Evolutionary conservation across 2,329 filamentous ascomycete genomes (phyloP).

Genomic region (Westerdykella sp.): DNA sequence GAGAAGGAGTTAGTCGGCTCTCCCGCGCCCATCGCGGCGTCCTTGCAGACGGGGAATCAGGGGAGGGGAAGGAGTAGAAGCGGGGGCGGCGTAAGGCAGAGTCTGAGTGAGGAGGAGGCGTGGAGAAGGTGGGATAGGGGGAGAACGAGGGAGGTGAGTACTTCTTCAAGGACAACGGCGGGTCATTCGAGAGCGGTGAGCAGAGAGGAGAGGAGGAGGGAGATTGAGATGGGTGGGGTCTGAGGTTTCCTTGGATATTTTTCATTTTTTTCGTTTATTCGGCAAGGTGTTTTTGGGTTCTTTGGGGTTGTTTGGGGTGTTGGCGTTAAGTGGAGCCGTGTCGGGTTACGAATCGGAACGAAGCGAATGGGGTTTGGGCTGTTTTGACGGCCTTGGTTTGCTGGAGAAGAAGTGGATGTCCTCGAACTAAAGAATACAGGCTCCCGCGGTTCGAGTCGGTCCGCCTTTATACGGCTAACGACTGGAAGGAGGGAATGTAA

Average conservation of each 20-base stretch:
- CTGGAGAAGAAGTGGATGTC: too few relatives aligned
- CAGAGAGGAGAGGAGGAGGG: conserved; percentile 35
- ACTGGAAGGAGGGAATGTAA: too few relatives aligned
- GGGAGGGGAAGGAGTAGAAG: conserved; percentile 9
- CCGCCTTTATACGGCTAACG: too few relatives aligned
- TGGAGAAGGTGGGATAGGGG: conserved; percentile 29
- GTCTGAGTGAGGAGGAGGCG: conserved; percentile 23
- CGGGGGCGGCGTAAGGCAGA: conserved; percentile 23
- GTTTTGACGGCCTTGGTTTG: too few relatives aligned
- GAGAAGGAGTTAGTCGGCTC: conserved; percentile 30
- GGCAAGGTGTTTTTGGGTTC: too few relatives aligned
- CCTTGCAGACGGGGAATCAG: not conserved
- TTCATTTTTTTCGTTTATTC: too few relatives aligned
- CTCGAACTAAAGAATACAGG: too few relatives aligned
- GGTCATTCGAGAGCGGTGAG: conserved; percentile 30
- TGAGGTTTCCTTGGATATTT: not conserved
- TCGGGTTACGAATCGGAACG: too few relatives aligned
- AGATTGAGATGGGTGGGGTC: conserved; percentile 36
- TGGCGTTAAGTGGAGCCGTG: too few relatives aligned
- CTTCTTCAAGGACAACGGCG: conserved; percentile 9
- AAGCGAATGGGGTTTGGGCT: too few relatives aligned
- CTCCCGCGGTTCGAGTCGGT: too few relatives aligned
- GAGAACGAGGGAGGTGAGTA: conserved; percentile 21
- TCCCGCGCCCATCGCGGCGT: conserved; percentile 13
- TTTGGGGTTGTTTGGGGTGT: too few relatives aligned